Percentiles rank a stretch among this genome's conserved stretches.
Conservation (phyloP, 2,329 filamentous ascomycete genomes). For the Cladobotryum mycophilum region DNA sequence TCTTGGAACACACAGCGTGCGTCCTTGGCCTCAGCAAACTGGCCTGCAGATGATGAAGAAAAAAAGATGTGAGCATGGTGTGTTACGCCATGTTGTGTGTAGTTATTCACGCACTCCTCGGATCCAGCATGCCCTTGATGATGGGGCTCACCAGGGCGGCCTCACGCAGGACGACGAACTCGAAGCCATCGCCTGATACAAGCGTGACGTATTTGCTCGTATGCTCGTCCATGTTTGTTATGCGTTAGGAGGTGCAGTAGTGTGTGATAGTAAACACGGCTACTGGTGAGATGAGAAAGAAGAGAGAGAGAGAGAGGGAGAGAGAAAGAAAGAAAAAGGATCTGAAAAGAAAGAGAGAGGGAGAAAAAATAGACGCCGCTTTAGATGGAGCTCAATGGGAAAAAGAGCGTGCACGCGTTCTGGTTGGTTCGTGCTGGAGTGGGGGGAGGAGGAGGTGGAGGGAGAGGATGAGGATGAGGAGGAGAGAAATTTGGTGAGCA, state of each 20-base stretch:
- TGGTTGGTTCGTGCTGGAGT: conserved; percentile 1
- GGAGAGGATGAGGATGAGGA: too few species aligned
- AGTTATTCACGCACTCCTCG: conserved; percentile 45
- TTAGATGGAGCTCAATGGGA: too few species aligned
- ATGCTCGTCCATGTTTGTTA: conserved; percentile 19
- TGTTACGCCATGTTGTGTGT: neutral
- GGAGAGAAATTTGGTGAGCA: too few species aligned
- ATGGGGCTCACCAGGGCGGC: conserved; percentile 63
- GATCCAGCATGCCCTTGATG: conserved; percentile 70
- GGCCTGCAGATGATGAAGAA: conserved; percentile 37
- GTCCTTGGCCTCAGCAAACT: conserved; percentile 58
- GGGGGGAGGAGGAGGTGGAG: neutral
- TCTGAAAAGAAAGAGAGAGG: neutral
- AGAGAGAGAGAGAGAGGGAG: neutral
- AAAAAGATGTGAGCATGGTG: conserved; percentile 1
- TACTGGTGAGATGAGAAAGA: conserved; percentile 9
- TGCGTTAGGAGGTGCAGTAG: neutral
- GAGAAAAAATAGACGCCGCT: too few species aligned
- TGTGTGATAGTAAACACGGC: neutral
- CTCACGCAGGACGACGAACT: conserved; percentile 68
- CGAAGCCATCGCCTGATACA: conserved; percentile 67
- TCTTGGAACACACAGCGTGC: conserved; percentile 63
- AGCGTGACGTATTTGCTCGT: conserved; percentile 68
- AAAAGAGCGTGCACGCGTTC: conserved; percentile 21
- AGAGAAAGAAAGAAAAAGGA: conserved; percentile 9